phyloP scores from a whole-genome alignment of 768 basidiomycete genomes.

The Agrocybe pediades region DNA sequence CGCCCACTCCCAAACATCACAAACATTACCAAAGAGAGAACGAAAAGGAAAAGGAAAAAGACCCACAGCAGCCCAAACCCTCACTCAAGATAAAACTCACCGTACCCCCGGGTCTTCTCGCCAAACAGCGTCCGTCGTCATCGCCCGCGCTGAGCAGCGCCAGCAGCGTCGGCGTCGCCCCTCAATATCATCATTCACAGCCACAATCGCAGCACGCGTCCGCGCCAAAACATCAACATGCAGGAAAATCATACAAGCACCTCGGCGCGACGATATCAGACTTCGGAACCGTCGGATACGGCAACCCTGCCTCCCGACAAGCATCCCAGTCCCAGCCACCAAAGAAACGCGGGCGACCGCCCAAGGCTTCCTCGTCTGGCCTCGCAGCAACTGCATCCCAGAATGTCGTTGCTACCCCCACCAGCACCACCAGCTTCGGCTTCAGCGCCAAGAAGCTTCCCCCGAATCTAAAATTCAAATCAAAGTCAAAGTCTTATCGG shows the following conservation, averaged over 20 bases:
- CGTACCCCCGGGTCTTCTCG: slow-evolving; percentile 55
- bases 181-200: background rate
- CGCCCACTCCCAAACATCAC: slow-evolving; percentile 28
- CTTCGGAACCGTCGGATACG: slow-evolving; percentile 39
- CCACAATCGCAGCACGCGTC: slow-evolving; percentile 2
- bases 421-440: background rate
- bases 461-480: background rate
- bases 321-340: slow-evolving; percentile 22
- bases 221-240: background rate
- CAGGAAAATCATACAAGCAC: slow-evolving; percentile 26
- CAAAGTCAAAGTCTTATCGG: background rate
- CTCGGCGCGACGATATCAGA: slow-evolving; percentile 38
- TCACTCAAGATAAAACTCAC: slow-evolving; percentile 77
- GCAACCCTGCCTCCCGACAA: slow-evolving; percentile 13
- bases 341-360: slow-evolving; percentile 60
- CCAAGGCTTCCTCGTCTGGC: slow-evolving; percentile 44
- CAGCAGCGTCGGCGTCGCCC: slow-evolving; percentile 3
- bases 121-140: slow-evolving; percentile 32
- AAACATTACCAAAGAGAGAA: slow-evolving; percentile 26
- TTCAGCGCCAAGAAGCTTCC: background rate
- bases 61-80: slow-evolving; percentile 23
- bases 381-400: slow-evolving; percentile 17
- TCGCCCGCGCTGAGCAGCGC: background rate
- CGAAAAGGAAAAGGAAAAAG: no score
- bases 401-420: background rate